Evolutionary conservation across 2,329 filamentous ascomycete species (phyloP), one percentile per base, ranked within the genome.

Genomic region (Nothopassalora personata): DNA sequence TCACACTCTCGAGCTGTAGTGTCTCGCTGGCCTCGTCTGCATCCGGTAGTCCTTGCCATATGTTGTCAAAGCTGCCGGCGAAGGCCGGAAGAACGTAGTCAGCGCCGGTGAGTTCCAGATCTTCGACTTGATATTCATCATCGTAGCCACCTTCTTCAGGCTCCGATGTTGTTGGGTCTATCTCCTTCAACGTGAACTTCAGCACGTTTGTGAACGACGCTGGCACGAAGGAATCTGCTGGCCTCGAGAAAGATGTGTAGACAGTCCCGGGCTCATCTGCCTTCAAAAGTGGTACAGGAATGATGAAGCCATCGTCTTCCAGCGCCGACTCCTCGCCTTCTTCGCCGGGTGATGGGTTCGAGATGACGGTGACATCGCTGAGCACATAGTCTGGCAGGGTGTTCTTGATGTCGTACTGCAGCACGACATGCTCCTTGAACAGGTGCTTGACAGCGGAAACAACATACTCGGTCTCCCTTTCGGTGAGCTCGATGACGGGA

Each of bases 371-470:
- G 15, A 96, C 91, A 63, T 96, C 90, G 73, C 96, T 91, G 34
- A 97, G 81, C 30, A 99, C 85, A 15, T 91, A 96, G 61, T 92
- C 90, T 11, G 90, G 88, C 10, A 99, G 82, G 2, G 94, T 99
- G 80, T 99, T 99, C 82, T 96, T 97, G 74, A 99, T 86, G 72
- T 97, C 90, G 75, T 94, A 99, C 72, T 99, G 94, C 56, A 99
- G 79, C 34, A 99, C 93, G 71, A 99, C 81, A 72, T 97, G 90
- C 73, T 96, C 90, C 78, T 96, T 96, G 86, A 97, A 99, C 70
- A 99, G 86, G 73, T 99, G 94, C 81, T 99, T 99, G 76, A 97
- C 84, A 23, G 94, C 87, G 36, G 84, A 86, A 61, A 99, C 94
- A 53, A 97, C 91, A 69, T 99, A 99, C 76, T 99, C 94, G 19